These are phyloP conservation scores for Monocercomonoides exilis DNA, from an alignment of 78 protist genomes.

Conservation along the genomic window DNA sequence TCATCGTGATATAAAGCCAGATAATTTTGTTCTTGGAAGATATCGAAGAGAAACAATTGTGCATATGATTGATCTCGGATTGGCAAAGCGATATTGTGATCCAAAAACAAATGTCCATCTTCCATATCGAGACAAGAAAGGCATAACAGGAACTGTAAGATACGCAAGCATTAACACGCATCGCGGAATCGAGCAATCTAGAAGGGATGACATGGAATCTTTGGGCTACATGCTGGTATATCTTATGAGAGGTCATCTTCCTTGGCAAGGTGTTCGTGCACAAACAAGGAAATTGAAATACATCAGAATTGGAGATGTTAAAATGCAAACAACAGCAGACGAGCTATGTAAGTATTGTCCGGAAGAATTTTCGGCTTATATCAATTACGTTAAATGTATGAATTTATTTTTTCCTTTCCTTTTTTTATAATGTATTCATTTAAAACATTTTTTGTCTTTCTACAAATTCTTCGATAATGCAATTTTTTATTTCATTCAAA, in stretches of 20 bases:
- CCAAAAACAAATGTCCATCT: not conserved
- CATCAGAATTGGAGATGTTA: constrained; percentile 58
- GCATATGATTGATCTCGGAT: constrained; percentile 34
- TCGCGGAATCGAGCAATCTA: constrained; percentile 5
- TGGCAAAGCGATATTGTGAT: constrained; percentile 26
- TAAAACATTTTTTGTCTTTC: too few relatives aligned
- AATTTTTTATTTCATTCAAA: too few relatives aligned
- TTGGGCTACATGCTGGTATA: constrained; percentile 14
- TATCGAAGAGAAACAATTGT: not conserved
- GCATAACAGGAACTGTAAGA: constrained; percentile 5
- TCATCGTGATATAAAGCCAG: constrained; percentile 57
- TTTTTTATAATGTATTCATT: too few relatives aligned
- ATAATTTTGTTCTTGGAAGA: constrained; percentile 46
- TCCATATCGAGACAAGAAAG: constrained; percentile 1
- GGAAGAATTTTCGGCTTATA: not conserved
- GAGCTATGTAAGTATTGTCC: not conserved
- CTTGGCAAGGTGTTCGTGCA: constrained; percentile 15
- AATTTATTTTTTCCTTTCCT: too few relatives aligned
- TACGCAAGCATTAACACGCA: not conserved
- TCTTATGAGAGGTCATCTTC: not conserved
- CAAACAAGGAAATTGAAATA: constrained; percentile 70
- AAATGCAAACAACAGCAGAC: not conserved
- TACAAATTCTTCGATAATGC: too few relatives aligned
- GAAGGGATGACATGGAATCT: constrained; percentile 13
- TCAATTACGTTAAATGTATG: not conserved